Base-by-base conservation (phyloP, 495 filamentous ascomycete species). In the Lindgomyces ingoldianus region DNA sequence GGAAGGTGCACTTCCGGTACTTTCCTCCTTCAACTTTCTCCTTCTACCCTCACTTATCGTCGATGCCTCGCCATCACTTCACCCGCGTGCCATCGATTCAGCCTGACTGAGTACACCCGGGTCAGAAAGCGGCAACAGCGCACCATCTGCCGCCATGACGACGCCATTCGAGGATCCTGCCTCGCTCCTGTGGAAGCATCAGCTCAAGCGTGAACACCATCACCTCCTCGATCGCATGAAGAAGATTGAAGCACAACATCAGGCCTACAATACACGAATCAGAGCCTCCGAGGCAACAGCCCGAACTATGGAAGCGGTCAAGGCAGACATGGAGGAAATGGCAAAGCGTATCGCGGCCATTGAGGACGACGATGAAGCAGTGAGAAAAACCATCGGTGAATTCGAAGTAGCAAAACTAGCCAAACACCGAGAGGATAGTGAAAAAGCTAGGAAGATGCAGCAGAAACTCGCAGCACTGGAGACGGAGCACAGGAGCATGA, bases 181-280 rank as follows among this genome's bases (percentile, higher is more conserved):
- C 11, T 73, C 71, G 11, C 66, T 76, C 2, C 68, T 77, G 22
- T 77, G 74, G 74, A 67, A 63, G 3, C 57, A 73, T 33, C 73
- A 76, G 56, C 53, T 77, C 8, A 75, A 75, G 53, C 59, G 68
- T 9, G 70, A 76, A 57, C 64, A 77, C 48, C 57, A 24, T 9
- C 41, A 70, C 46, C 57, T 77, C 8, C 72, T 74, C 10, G 44
- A 57, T 12, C 75, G 75, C 22, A 66, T 76, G 47, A 56, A 68
- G 19, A 50, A 65, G 6, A 42, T 76, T 1, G 74, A 76, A 50
- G 45, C 42, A 11, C 27, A 33, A 21, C n/a, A 46, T 19, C 26
- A 44, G 39, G 19, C n/a, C 12, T 49, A 44, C 24, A 51, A 61
- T 18, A 30, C n/a, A 4, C 52, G 56, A 12, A 47, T 62, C 33